A percentile compares a stretch with the other conserved stretches of the same genome.
phyloP scores from a whole-genome alignment of 192 early-diverging fungal genomes.

The Coemansia sp. region DNA sequence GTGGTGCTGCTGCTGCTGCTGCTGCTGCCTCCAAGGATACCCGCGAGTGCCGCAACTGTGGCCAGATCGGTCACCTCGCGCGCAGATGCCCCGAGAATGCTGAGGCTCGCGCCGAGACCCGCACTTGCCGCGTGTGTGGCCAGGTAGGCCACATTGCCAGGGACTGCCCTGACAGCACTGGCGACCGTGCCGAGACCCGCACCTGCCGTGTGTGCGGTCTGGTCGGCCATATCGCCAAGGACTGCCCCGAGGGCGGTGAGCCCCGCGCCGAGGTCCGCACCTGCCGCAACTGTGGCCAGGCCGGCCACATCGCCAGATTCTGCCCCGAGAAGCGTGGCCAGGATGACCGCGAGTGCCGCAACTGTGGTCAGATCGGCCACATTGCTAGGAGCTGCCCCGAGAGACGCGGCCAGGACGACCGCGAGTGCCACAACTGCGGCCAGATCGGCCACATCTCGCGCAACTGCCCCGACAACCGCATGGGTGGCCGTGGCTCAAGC shows the following conservation, averaged over 20 bases:
- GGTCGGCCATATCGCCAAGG: slow-evolving; percentile 41
- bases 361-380: slow-evolving; percentile 47
- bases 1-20: no score
- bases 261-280: slow-evolving; percentile 10
- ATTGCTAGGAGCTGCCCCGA: slow-evolving; percentile 39
- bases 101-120: not conserved
- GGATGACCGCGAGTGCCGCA: slow-evolving; percentile 28
- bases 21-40: no score
- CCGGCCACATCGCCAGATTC: slow-evolving; percentile 33
- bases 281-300: slow-evolving; percentile 35
- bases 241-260: slow-evolving; percentile 20
- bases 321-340: slow-evolving; percentile 24
- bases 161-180: slow-evolving; percentile 8
- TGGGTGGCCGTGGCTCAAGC: slow-evolving; percentile 5
- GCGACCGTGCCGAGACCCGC: slow-evolving; percentile 2
- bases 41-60: slow-evolving; percentile 53
- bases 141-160: slow-evolving; percentile 33
- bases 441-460: slow-evolving; percentile 29
- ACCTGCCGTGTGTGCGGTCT: slow-evolving; percentile 49
- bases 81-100: slow-evolving; percentile 32
- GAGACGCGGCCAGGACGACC: slow-evolving; percentile 4
- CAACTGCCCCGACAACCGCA: slow-evolving; percentile 12
- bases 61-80: slow-evolving; percentile 44
- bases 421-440: slow-evolving; percentile 31
- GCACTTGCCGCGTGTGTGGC: slow-evolving; percentile 32